Percentiles rank a stretch among this genome's conserved stretches.
phyloP scores from a whole-genome alignment of 768 basidiomycete genomes.

The Daedaleopsis sinensis region DNA sequence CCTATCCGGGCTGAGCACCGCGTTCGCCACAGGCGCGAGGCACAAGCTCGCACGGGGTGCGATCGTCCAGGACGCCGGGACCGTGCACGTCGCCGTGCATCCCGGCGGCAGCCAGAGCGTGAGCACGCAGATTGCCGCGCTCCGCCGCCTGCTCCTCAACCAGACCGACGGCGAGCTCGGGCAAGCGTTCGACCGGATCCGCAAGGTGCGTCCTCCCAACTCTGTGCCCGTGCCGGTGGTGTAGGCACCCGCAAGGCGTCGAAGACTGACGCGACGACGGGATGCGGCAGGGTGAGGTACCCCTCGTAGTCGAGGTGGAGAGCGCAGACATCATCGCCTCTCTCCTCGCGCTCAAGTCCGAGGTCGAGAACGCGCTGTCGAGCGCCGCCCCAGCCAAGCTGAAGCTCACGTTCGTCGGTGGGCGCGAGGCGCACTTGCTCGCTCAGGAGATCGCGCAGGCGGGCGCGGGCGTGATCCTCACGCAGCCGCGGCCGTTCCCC shows the following conservation, averaged over 20 bases:
- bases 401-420: conserved; percentile 56
- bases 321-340: conserved; percentile 74
- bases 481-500: conserved; percentile 74
- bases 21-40: conserved; percentile 59
- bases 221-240: no score
- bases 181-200: conserved; percentile 44
- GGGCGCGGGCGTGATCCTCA: conserved; percentile 69
- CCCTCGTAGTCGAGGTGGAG: conserved; percentile 62
- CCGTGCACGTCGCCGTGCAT: conserved; percentile 69
- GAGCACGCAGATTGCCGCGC: conserved; percentile 67
- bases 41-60: conserved; percentile 64
- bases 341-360: conserved; percentile 63
- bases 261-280: no score
- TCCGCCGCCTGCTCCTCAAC: conserved; percentile 54
- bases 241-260: no score
- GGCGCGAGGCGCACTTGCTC: conserved; percentile 69
- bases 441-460: conserved; percentile 72
- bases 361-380: conserved; percentile 45
- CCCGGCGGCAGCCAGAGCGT: conserved; percentile 48
- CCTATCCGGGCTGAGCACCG: conserved; percentile 62
- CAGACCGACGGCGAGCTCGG: conserved; percentile 43
- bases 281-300: conserved; percentile 50
- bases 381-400: conserved; percentile 40
- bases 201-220: conserved; percentile 46
- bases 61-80: conserved; percentile 61